Evolutionary conservation across 148 eudicot species (phyloP).

Genomic region (Persicaria tinctoria): DNA sequence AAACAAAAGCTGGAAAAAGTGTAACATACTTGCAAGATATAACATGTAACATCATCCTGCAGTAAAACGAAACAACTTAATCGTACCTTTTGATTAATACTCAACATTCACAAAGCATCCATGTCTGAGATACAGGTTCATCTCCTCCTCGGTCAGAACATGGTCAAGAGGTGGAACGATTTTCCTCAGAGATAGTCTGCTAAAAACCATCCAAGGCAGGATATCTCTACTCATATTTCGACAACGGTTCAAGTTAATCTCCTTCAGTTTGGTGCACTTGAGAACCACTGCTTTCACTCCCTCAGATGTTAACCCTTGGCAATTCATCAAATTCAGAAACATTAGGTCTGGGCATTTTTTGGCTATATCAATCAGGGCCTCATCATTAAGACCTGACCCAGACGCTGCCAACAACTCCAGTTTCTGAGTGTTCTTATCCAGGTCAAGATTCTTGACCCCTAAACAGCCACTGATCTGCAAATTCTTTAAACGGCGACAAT

Average conservation of each 20-base stretch:
- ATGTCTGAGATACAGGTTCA: not conserved
- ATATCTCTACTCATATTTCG: not conserved
- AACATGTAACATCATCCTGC: no score
- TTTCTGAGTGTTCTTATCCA: constrained; percentile 22
- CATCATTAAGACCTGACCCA: constrained; percentile 29
- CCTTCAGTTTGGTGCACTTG: not conserved
- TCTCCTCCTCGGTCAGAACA: not conserved
- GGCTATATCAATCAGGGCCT: not conserved
- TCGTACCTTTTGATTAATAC: no score
- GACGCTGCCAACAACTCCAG: constrained; percentile 35
- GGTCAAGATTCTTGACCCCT: constrained; percentile 35
- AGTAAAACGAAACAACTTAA: no score
- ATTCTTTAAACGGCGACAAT: constrained; percentile 30
- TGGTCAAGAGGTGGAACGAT: not conserved
- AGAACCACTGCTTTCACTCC: not conserved
- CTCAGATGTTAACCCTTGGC: not conserved
- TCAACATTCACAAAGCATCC: not conserved
- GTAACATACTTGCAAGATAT: no score
- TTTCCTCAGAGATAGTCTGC: not conserved
- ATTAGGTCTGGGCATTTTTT: not conserved
- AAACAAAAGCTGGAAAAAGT: no score
- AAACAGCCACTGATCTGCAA: constrained; percentile 38
- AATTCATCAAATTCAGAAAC: not conserved
- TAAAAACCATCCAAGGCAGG: not conserved
- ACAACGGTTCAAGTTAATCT: not conserved